Conservation (phyloP, 2,329 filamentous ascomycete genomes). For the Pseudogymnoascus sp. region DNA sequence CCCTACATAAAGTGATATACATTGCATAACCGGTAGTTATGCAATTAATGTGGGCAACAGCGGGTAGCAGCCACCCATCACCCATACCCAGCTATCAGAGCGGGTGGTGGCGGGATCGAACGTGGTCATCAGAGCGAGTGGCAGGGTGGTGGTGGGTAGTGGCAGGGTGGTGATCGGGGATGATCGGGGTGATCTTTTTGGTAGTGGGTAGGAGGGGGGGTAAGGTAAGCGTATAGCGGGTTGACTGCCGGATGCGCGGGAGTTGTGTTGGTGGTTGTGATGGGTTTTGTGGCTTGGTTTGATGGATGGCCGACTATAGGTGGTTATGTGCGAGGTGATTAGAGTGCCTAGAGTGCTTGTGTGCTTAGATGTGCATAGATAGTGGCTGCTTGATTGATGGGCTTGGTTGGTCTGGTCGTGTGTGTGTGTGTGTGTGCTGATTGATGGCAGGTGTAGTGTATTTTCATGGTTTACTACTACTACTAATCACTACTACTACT, state of each 20-base stretch:
- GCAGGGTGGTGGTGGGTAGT: background rate
- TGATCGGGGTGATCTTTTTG: background rate
- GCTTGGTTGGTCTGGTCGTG: too few species aligned
- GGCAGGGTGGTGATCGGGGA: background rate
- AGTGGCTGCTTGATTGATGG: too few species aligned
- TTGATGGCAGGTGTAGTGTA: too few species aligned
- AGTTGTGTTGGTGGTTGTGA: background rate
- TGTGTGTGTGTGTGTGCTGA: too few species aligned
- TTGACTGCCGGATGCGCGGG: background rate
- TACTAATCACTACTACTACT: too few species aligned
- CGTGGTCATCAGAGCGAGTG: background rate
- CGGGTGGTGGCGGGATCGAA: background rate
- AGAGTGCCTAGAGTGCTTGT: background rate
- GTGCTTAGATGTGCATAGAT: too few species aligned
- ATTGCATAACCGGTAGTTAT: background rate
- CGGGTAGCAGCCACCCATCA: background rate
- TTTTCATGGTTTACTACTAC: too few species aligned
- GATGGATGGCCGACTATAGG: too few species aligned
- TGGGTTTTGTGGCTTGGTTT: background rate
- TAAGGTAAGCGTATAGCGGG: background rate
- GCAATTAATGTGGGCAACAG: background rate
- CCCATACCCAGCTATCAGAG: background rate
- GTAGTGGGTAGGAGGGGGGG: background rate
- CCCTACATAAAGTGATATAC: background rate
- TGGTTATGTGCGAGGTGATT: background rate